phyloP scores from a whole-genome alignment of 305 asterid genomes.

The Rubia peregrina region DNA sequence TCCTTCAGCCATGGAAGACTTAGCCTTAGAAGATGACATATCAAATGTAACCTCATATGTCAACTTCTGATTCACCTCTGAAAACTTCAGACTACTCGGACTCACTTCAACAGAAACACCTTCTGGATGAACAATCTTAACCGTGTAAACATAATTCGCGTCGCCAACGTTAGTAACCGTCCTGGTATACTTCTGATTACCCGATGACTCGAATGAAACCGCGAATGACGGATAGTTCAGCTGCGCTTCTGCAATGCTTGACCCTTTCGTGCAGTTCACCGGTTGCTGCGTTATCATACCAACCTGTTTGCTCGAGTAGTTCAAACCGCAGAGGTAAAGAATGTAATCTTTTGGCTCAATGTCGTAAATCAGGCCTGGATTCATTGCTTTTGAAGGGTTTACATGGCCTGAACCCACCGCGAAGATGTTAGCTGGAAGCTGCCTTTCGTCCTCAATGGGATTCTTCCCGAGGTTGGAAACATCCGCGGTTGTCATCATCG shows the following conservation, averaged over 20 bases:
- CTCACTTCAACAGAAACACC: conserved; percentile 26
- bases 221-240: conserved; percentile 47
- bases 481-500: conserved; percentile 59
- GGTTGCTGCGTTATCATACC: conserved; percentile 18
- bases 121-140: conserved; percentile 21
- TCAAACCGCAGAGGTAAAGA: conserved; percentile 41
- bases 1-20: conserved; percentile 18
- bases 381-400: conserved; percentile 34
- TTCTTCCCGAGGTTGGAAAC: conserved; percentile 23
- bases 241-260: conserved; percentile 28
- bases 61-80: conserved; percentile 23
- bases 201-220: conserved; percentile 11
- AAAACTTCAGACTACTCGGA: conserved; percentile 28
- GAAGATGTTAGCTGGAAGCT: conserved; percentile 29
- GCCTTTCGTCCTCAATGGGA: conserved; percentile 35
- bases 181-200: conserved; percentile 29
- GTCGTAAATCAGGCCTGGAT: conserved; percentile 53
- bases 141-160: conserved; percentile 23
- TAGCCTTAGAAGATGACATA: background rate
- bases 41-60: conserved; percentile 33
- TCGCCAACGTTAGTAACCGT: conserved; percentile 43
- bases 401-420: conserved; percentile 52
- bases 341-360: conserved; percentile 28
- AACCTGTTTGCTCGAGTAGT: conserved; percentile 29
- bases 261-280: conserved; percentile 26